Base-by-base conservation (phyloP, 192 early-diverging fungal genomes). In the Glomus cerebriforme region DNA sequence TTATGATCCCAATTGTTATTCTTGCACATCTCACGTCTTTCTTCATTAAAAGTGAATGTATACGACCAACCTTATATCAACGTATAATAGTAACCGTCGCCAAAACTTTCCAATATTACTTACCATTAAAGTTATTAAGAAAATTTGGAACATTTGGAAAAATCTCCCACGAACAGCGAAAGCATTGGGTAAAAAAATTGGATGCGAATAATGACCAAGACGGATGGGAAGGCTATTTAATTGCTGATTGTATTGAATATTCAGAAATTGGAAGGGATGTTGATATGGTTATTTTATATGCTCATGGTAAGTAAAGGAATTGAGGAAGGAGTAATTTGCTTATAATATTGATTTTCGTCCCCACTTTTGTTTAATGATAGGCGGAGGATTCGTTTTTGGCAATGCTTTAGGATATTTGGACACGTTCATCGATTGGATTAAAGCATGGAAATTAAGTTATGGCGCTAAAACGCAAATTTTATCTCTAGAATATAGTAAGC, bases 261-360 rank as follows among this genome's bases (percentile, higher is more conserved):
- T 27, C 10, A 15, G 37, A 65, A 58, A 29, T 78, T 49, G 77
- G 77, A 29, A 47, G 59, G n/a, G n/a, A 78, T 66, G 77, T 19
- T 12, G 66, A 78, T 69, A 9, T 54, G 8, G 10, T 78, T 26
- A 68, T 78, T 59, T 59, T 78, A 59, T 78, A 78, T 24, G 39
- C 65, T 27, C 77, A 78, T 70, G 77, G 77, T 78, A 47, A 66
- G 12, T 75, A 75, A 70, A 37, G 22, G 59, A 10, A 75, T 62
- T 3, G 19, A 54, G 17, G 0, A 22, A 69, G n/a, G 3, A 24
- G n/a, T 35, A 19, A 15, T 69, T 13, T 24, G 17, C 13, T 54
- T 29, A 22, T 17, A 26, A 27, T 43, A 43, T 12, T 37, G 5
- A 54, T 13, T 73, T 29, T 10, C 13, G 13, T 1, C 13, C 2